Base-by-base conservation (phyloP, 2,329 filamentous ascomycete genomes). In the Cladosporium sp. region DNA sequence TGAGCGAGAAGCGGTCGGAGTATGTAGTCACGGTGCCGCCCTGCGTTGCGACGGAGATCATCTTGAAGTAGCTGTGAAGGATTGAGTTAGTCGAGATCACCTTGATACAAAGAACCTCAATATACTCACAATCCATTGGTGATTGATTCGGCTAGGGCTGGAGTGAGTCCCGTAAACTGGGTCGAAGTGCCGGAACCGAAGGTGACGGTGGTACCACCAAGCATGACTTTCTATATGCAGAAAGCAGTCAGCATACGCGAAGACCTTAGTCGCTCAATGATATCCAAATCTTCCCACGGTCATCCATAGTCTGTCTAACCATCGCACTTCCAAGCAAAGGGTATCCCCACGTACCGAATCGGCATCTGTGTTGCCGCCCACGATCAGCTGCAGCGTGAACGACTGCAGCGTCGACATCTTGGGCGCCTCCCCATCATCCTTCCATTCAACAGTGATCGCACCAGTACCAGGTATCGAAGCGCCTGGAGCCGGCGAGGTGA, bases 1-100 rank as follows among this genome's bases (percentile, higher is more conserved):
- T 76, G 53, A 88, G 74, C n/a, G 81, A 79, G 72, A 90, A 90
- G 60, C 85, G 84, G 50, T 75, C 65, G 10, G 85, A 87, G 68
- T 79, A 88, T 65, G 82, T 84, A 57, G 78, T 80, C 19, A 84
- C 74, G 3, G 77, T 79, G 32, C 80, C 80, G 36, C 82, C 80
- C n/a, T 77, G 76, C 17, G 77, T 75, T 4, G 78, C 78, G 6
- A 77, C 76, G 15, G 83, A 80, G 57, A 82, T 73, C 70, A 88
- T 84, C 61, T 80, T 80, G 15, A 85, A 69, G 69, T 84, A 86
- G 70, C 81, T 84, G 62, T 45, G 40, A 4, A 24, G 49, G 19
- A 37, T 15, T 9, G 17, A 15, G 28, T 45, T 25, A 45, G 42
- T 45, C 9, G 4, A 22, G 9, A 15, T n/a, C 28, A 17, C n/a